Base-by-base conservation (phyloP, 1,139 yeast genomes). In the Candida labiduridarum region DNA sequence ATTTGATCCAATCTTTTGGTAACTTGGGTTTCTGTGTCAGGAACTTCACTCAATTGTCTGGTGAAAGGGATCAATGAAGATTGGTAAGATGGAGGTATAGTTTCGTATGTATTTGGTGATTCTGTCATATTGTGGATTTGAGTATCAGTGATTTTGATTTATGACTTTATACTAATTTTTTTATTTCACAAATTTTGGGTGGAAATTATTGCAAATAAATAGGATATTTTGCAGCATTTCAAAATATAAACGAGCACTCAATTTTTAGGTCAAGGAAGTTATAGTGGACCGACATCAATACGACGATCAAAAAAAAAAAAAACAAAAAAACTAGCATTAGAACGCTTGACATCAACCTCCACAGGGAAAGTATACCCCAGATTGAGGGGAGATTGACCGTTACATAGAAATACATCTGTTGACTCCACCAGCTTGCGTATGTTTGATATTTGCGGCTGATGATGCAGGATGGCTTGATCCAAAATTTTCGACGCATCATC, bases 21-120 rank as follows among this genome's bases (percentile, higher is more conserved):
- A 2, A 12, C 19, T 27, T 16, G 44, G 5, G 31, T 27, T 35
- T 46, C 44, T 11, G 34, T 22, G 36, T 46, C 45, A 11, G 44
- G 41, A 4, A 41, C 43, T 16, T 46, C 48, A 9, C 35, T 18
- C 29, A 42, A 31, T 8, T 34, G 40, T 27, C 44, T 34, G 5
- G 45, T 35, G 31, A 41, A 46, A n/a, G 41, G 45, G 11, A 41
- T 41, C 27, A 46, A 15, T 16, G 48, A 41, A 3, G 40, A 33
- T 34, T 41, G 49, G 25, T 46, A 41, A 12, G 49, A 36, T 12
- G 45, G 49, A 4, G 49, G 45, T 12, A 45, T 18, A 8, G 47
- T 41, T 12, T 19, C 27, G 12, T 41, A 30, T 9, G 16, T 18
- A 16, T n/a, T 15, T 30, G n/a, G 29, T 41, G 44, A 25, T 10